Percentiles rank a stretch among this genome's conserved stretches.
These are phyloP conservation scores for Goniomonas avonlea DNA, from an alignment of 78 protist species.

Conservation along the genomic window DNA sequence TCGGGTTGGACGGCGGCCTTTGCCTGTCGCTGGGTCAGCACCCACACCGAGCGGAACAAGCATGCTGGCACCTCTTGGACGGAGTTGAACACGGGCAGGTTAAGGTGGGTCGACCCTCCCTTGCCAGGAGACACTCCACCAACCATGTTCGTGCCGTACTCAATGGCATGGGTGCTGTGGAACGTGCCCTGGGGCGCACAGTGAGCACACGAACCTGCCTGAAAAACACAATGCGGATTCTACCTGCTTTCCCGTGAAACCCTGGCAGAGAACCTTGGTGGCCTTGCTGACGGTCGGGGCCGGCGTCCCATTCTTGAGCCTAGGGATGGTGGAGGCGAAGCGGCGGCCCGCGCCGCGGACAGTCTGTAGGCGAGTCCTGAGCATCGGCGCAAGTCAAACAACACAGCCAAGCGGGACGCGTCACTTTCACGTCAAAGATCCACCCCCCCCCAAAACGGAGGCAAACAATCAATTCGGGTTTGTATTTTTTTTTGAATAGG, in stretches of 20 bases:
- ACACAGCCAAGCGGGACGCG: too few species aligned
- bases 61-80: constrained; percentile 64
- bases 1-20: constrained; percentile 66
- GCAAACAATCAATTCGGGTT: too few species aligned
- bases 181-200: constrained; percentile 76
- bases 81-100: constrained; percentile 82
- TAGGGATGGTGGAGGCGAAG: neutral
- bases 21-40: constrained; percentile 37
- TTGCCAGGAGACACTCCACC: constrained; percentile 84
- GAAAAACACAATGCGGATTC: neutral
- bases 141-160: constrained; percentile 95
- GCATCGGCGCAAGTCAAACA: too few species aligned
- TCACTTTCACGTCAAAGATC: too few species aligned
- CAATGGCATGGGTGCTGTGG: constrained; percentile 88
- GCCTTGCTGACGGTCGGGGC: constrained; percentile 55
- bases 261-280: constrained; percentile 97
- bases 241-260: constrained; percentile 94
- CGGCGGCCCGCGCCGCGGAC: neutral
- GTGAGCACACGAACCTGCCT: neutral
- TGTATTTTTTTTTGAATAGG: too few species aligned
- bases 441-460: too few species aligned
- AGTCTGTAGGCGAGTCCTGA: neutral
- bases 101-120: constrained; percentile 81
- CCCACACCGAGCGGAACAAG: neutral
- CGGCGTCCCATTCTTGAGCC: too few species aligned